Evolutionary conservation across 2,329 filamentous ascomycete species (phyloP).

Genomic region (Alternaria sp.): DNA sequence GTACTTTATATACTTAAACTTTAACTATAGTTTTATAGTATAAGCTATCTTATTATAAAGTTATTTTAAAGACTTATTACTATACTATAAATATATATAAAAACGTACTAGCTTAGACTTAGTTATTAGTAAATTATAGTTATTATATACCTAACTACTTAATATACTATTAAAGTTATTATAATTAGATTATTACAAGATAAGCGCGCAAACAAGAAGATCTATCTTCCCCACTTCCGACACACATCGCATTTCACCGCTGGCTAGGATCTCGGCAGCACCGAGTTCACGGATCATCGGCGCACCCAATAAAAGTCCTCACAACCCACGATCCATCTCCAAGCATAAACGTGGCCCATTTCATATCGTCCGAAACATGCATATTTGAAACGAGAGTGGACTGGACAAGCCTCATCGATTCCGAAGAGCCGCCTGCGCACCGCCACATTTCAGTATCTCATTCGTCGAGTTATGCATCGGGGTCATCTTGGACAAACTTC

Average conservation of each 20-base stretch:
- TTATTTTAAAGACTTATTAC: no score
- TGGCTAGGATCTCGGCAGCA: slow-evolving; percentile 1
- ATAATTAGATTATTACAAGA: no score
- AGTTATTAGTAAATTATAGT: no score
- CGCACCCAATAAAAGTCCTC: background rate
- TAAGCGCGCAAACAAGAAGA: no score
- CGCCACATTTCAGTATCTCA: background rate
- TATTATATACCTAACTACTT: no score
- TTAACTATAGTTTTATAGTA: no score
- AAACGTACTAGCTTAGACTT: no score
- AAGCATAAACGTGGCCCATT: slow-evolving; percentile 9
- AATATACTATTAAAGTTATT: no score
- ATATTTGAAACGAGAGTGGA: slow-evolving; percentile 1
- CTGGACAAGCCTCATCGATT: slow-evolving; percentile 2
- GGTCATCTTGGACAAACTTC: background rate
- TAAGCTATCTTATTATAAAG: no score
- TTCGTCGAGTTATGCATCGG: background rate
- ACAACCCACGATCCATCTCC: background rate
- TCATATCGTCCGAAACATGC: slow-evolving; percentile 7
- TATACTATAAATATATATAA: no score
- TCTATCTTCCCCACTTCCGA: background rate
- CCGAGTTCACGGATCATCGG: background rate
- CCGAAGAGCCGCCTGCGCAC: background rate
- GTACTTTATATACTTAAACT: no score
- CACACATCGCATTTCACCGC: background rate